Base-by-base conservation (phyloP, 148 eudicot genomes). In the Chenopodium formosanum region DNA sequence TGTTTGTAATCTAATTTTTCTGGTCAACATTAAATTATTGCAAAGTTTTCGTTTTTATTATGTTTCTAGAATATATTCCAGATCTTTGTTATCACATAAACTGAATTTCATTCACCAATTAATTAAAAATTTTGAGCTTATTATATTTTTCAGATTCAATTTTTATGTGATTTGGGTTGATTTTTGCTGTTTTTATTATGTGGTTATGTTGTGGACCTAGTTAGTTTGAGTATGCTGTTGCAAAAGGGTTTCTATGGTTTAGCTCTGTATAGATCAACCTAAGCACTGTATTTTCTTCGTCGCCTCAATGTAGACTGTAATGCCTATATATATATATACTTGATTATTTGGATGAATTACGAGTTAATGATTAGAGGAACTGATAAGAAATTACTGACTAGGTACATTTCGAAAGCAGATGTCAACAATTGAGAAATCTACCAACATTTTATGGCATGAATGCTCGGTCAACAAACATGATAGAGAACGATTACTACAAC, bases 371-470 rank as follows among this genome's bases (percentile, higher is more conserved):
- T 53, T 17, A 29, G 66, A 62, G 73, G 65, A 75, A 73, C 72
- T 82, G 83, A 62, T 69, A 34, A 78, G 52, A 72, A 40, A 64
- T 82, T 78, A 79, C 72, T 84, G 64, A 79, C 40, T 78, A 92
- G 93, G 91, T 76, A 82, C 86, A 80, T 66, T 69, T 79, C 70
- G 46, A 31, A 81, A 53, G 62, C 32, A 85, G 84, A 87, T 79
- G 87, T 88, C 92, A 22, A 86, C 83, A 3, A 70, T 71, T 80
- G 91, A 92, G 69, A 90, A 85, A 81, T 89, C 94, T 70, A 80
- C 88, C 12, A 96, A 94, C 83, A 89, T 96, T 66, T 82, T 88
- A 31, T 94, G 98, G 98, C 99, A 96, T 81, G 88, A 91, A 73
- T 94, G 99, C 80, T 89, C 94, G 0, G 90, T 96, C 40, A 87